Base-by-base conservation (phyloP, 2,329 filamentous ascomycete genomes). In the Fusarium hainanense region DNA sequence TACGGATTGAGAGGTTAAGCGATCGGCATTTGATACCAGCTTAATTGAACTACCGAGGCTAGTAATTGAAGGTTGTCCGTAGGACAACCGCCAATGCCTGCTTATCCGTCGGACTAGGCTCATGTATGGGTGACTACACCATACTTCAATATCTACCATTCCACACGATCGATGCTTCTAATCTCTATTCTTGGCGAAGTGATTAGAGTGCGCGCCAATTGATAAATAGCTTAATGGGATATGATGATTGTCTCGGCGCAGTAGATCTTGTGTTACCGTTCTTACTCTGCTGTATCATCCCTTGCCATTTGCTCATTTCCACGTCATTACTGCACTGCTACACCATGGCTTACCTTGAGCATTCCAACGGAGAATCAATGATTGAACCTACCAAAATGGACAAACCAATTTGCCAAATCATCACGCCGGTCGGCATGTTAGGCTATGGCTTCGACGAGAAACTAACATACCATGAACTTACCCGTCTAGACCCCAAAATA, bases 391-490 rank as follows among this genome's bases (percentile, higher is more conserved):
- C 30, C 3, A 27, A 0, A 0, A 14, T 40, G 46, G 32, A 47
- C 3, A 50, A 50, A 13, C 52, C 62, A 4, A 59, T 64, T 11
- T 64, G 62, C 6, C 62, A 65, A 12, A 83, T 85, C 44, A 68
- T 85, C 4, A 82, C 84, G 0, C 83, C 84, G 0, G 80, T 84
- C 16, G 84, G 82, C 30, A 85, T 84, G 82, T 72, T 86, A 10
- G 84, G 84, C 7, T 86, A 85, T 60, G 84, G 84, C 27, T 81
- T 84, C 48, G 73, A 82, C 52, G 77, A 79, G 30, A 64, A 69
- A 1, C 74, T 79, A 23, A 78, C 71, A 0, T 44, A 58, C 0
- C 23, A 61, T 1, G 75, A 75, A 6, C 72, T 82, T 1, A 63
- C 72, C 1, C 51, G 30, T 1, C 71, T 80, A 4, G 69, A 74